Evolutionary conservation across 1,284 basidiomycete species (phyloP).

Genomic region (Pseudozyma sp.): DNA sequence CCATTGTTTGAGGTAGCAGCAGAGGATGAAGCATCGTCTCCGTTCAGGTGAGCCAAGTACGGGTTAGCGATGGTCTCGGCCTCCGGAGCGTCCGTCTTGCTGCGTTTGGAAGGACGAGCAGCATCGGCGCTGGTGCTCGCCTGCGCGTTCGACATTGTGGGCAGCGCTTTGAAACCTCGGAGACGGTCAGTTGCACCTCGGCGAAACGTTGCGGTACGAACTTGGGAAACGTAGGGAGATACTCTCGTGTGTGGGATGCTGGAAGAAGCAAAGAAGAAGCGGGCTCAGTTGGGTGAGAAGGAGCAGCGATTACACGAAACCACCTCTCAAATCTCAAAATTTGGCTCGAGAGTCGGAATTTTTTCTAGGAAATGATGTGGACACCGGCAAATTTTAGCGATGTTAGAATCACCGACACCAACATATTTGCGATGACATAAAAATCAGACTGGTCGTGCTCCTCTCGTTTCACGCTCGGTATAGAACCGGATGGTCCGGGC

Average conservation of each 20-base stretch:
- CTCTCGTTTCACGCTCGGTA: constrained; percentile 38
- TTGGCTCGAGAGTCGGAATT: constrained; percentile 17
- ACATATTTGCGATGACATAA: too few relatives aligned
- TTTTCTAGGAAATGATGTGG: background rate
- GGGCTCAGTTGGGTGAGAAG: constrained; percentile 10
- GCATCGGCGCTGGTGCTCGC: constrained; percentile 39
- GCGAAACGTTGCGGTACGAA: too few relatives aligned
- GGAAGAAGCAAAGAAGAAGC: background rate
- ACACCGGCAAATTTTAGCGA: too few relatives aligned
- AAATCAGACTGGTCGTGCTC: too few relatives aligned
- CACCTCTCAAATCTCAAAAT: constrained; percentile 15
- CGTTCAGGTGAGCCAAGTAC: constrained; percentile 58
- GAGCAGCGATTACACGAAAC: constrained; percentile 11
- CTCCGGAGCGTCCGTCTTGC: constrained; percentile 43
- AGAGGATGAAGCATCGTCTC: constrained; percentile 24
- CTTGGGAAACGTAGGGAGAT: too few relatives aligned
- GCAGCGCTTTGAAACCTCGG: background rate
- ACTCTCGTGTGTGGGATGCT: too few relatives aligned
- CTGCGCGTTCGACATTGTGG: constrained; percentile 28
- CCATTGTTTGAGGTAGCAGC: constrained; percentile 12
- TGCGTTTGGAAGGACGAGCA: constrained; percentile 47
- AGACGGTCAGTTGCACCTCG: too few relatives aligned
- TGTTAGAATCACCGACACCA: too few relatives aligned
- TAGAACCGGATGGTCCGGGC: constrained; percentile 41
- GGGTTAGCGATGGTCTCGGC: constrained; percentile 54